Percentiles rank a stretch among this genome's conserved stretches.
These are phyloP conservation scores for Aureobasidium sp. DNA, from an alignment of 2,329 filamentous ascomycete genomes.

Conservation along the genomic window DNA sequence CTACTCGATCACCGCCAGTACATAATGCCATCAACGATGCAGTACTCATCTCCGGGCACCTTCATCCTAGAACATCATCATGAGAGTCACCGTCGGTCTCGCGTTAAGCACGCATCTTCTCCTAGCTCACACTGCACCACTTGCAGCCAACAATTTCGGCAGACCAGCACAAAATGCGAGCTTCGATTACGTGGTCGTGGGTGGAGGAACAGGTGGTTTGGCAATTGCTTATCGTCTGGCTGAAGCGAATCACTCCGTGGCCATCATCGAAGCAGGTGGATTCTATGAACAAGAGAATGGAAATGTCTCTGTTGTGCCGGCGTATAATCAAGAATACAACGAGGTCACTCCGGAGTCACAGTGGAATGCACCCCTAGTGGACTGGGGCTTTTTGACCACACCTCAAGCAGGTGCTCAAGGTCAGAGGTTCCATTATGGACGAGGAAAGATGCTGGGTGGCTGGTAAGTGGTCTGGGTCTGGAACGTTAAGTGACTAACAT, in stretches of 20 bases:
- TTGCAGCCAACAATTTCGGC: neutral
- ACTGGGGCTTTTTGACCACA: constrained; percentile 23
- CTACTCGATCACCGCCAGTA: neutral
- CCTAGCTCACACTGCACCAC: neutral
- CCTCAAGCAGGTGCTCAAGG: constrained; percentile 14
- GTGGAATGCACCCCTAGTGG: constrained; percentile 20
- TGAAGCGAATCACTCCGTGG: constrained; percentile 16
- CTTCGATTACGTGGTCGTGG: constrained; percentile 19
- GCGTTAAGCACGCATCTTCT: neutral
- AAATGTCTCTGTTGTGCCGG: constrained; percentile 12
- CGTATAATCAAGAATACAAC: constrained; percentile 1
- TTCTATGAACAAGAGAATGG: constrained; percentile 21
- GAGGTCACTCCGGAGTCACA: constrained; percentile 2
- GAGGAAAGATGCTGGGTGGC: constrained; percentile 25
- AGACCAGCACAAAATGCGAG: constrained; percentile 13
- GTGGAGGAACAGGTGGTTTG: constrained; percentile 19
- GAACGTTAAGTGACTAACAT: neutral
- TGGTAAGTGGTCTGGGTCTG: neutral
- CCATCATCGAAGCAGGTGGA: constrained; percentile 21
- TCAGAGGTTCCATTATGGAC: constrained; percentile 20
- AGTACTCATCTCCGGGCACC: no score
- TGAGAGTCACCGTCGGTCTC: neutral
- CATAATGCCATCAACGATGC: neutral
- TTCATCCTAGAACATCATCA: neutral
- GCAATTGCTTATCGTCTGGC: constrained; percentile 18